phyloP scores from a whole-genome alignment of 805 yeast species.

The Nakazawaea ishiwadae region DNA sequence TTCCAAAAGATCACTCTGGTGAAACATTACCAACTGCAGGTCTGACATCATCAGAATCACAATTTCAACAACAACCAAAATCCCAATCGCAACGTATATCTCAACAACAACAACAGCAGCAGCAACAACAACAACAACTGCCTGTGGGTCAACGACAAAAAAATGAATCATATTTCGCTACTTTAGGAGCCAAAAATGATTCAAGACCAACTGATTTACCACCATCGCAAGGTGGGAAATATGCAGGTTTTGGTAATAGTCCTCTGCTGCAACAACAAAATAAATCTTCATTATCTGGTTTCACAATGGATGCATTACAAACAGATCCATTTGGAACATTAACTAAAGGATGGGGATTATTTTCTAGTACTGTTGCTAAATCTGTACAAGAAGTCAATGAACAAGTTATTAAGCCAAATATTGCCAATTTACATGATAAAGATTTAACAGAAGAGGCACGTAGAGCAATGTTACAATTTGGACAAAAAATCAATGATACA shows the following conservation, averaged over 20 bases:
- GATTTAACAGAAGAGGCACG: slow-evolving; percentile 80
- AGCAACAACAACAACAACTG: slow-evolving; percentile 14
- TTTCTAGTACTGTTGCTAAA: slow-evolving; percentile 79
- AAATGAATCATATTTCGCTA: slow-evolving; percentile 80
- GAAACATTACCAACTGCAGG: slow-evolving; percentile 32
- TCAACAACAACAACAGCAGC: slow-evolving; percentile 20
- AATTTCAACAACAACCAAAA: slow-evolving; percentile 22
- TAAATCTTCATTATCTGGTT: slow-evolving; percentile 43
- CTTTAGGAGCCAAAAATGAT: slow-evolving; percentile 69
- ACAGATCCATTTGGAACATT: slow-evolving; percentile 88
- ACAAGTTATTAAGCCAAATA: slow-evolving; percentile 85
- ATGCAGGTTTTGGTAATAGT: slow-evolving; percentile 85
- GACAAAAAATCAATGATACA: slow-evolving; percentile 89
- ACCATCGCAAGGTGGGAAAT: slow-evolving; percentile 93
- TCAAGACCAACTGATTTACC: slow-evolving; percentile 73
- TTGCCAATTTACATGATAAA: slow-evolving; percentile 72
- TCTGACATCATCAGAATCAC: slow-evolving; percentile 6
- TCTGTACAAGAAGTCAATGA: slow-evolving; percentile 85
- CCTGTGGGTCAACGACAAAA: slow-evolving; percentile 40
- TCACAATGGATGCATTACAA: slow-evolving; percentile 67
- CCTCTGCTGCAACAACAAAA: slow-evolving; percentile 41
- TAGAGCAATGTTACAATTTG: slow-evolving; percentile 95
- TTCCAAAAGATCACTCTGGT: slow-evolving; percentile 56
- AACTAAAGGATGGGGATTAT: slow-evolving; percentile 90
- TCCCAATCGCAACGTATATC: slow-evolving; percentile 34